Conservation (phyloP, 768 basidiomycete genomes). For the Podaxis sp. region DNA sequence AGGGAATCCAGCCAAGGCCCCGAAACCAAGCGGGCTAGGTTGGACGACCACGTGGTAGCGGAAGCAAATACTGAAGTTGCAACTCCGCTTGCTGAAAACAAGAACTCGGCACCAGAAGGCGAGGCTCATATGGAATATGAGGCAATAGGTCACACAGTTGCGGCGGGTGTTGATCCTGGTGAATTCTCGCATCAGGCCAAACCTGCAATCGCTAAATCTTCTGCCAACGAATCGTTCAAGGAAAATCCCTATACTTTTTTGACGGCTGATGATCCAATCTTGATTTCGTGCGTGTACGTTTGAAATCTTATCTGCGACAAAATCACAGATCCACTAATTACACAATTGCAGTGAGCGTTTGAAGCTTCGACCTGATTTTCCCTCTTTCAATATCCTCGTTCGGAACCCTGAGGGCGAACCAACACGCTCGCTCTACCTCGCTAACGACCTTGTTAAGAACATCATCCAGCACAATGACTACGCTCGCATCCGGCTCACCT, state of each 20-base stretch:
- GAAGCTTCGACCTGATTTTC: constrained; percentile 67
- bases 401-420: constrained; percentile 75
- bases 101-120: not conserved
- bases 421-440: constrained; percentile 81
- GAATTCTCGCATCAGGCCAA: constrained; percentile 18
- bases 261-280: constrained; percentile 60
- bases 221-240: constrained; percentile 52
- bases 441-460: constrained; percentile 79
- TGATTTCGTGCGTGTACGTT: constrained; percentile 70
- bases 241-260: constrained; percentile 92
- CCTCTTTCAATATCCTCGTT: constrained; percentile 73
- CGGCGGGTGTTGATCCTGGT: constrained; percentile 8
- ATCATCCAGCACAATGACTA: constrained; percentile 81
- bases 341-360: constrained; percentile 56
- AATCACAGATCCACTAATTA: not conserved
- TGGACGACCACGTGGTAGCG: constrained; percentile 12
- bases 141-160: not conserved
- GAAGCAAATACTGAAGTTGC: constrained; percentile 1
- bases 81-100: not conserved
- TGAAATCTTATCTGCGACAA: not conserved
- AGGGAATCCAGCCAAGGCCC: constrained; percentile 33
- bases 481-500: constrained; percentile 77
- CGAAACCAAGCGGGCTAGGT: constrained; percentile 47
- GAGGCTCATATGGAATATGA: not conserved
- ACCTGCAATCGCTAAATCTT: constrained; percentile 13